Evolutionary conservation across 805 yeast genomes (phyloP).

Genomic region (Hanseniaspora lachancei): DNA sequence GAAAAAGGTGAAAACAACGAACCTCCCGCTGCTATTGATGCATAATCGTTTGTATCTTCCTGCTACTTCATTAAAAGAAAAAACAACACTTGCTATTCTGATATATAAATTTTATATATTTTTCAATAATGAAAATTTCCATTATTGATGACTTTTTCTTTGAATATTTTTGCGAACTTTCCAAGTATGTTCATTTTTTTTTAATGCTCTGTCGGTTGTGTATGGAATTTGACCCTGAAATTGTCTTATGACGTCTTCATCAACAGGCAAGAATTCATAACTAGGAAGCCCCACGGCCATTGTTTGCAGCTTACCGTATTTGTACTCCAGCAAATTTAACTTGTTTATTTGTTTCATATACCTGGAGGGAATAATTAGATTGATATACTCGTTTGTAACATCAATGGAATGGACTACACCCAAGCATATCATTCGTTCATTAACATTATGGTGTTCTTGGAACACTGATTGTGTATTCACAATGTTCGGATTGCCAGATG

Average conservation of each 20-base stretch:
- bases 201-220: slow-evolving; percentile 16
- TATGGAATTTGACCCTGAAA: slow-evolving; percentile 15
- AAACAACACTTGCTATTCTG: too few species aligned
- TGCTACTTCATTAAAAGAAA: too few species aligned
- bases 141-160: slow-evolving; percentile 32
- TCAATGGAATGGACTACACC: slow-evolving; percentile 59
- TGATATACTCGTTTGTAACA: slow-evolving; percentile 28
- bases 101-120: too few species aligned
- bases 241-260: slow-evolving; percentile 16
- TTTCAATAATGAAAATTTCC: too few species aligned
- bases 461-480: background rate
- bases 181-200: slow-evolving; percentile 42
- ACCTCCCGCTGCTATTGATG: background rate
- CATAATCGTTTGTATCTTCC: background rate
- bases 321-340: slow-evolving; percentile 23
- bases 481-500: background rate
- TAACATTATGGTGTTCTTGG: background rate
- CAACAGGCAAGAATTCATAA: slow-evolving; percentile 35
- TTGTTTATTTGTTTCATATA: slow-evolving; percentile 13
- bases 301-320: slow-evolving; percentile 29
- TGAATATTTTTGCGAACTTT: slow-evolving; percentile 43
- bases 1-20: slow-evolving; percentile 22
- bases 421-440: slow-evolving; percentile 30
- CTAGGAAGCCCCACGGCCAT: slow-evolving; percentile 49
- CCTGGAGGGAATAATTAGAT: slow-evolving; percentile 42